Evolutionary conservation across 805 yeast species (phyloP).

Genomic region (Grigorovia humatica): DNA sequence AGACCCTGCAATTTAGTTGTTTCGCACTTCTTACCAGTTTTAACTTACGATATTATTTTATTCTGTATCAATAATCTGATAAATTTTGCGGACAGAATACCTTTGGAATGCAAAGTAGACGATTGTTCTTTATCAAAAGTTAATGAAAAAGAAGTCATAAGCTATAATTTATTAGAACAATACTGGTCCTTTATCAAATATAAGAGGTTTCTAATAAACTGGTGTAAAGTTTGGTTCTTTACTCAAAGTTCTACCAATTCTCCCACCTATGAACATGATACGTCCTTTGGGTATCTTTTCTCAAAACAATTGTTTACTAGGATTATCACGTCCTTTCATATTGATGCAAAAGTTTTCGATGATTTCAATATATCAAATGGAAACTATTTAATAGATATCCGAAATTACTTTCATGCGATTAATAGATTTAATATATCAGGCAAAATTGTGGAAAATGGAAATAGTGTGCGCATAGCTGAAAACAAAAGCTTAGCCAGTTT

Average conservation of each 20-base stretch:
- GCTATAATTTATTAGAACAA: conserved; percentile 7
- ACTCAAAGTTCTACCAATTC: not conserved
- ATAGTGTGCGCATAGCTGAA: conserved; percentile 7
- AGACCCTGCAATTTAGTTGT: conserved; percentile 19
- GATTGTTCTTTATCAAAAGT: not conserved
- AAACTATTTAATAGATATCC: not conserved
- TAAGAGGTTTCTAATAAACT: conserved; percentile 15
- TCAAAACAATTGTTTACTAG: not conserved
- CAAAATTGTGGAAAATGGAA: not conserved
- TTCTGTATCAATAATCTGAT: conserved; percentile 16
- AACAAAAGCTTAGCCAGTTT: conserved; percentile 4
- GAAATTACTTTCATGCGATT: not conserved
- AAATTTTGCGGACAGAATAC: conserved; percentile 11
- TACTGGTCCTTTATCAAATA: conserved; percentile 18
- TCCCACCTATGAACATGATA: not conserved
- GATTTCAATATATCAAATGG: not conserved
- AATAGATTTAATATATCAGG: not conserved
- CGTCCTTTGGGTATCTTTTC: too few species aligned
- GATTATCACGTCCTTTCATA: not conserved
- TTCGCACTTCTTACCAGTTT: conserved; percentile 21
- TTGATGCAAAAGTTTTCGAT: not conserved
- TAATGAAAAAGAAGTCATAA: not conserved
- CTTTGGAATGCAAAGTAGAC: not conserved
- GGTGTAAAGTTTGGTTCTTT: conserved; percentile 18
- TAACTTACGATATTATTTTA: conserved; percentile 18